Evolutionary conservation across 2,329 filamentous ascomycete genomes (phyloP), one percentile per base, ranked within the genome.

Genomic region (Cercospora zeina): DNA sequence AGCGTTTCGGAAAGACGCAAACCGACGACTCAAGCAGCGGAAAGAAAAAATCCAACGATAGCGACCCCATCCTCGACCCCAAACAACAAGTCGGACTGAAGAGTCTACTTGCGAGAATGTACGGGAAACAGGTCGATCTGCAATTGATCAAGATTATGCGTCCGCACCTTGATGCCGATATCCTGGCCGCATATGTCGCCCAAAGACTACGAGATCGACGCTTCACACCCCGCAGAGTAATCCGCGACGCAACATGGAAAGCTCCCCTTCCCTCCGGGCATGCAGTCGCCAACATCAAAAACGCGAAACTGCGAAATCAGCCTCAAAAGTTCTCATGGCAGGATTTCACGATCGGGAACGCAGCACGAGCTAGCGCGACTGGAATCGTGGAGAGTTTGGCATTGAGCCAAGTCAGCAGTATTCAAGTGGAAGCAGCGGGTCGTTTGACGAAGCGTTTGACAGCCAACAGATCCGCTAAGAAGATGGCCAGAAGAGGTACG

Each of bases 401-500:
- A 16, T 47, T 74, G 53, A 69, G 66, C 54, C 70, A 73, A 61
- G 71, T 74, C 51, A 69, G 62, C 58, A 68, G 63, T 60, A 65
- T 74, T 16, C 62, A 67, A 45, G 69, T 73, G 2, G 65, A 70
- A 55, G 70, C 72, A n/a, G 70, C 69, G 2, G 72, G 72, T 59
- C 71, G 72, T 69, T 61, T 74, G 61, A 69, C 69, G n/a, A 70
- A 71, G 68, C 71, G 72, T 59, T 68, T 74, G 61, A 73, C 72
- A 33, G 72, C 72, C 62, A 71, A 74, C 62, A 61, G 70, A 62
- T 65, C 64, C 49, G 66, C 68, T 13, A 64, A 64, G 63, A 73
- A 73, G 68, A 69, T 67, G 55, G 68, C 72, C 37, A 64, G 71
- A 50, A 59, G 67, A 59, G 72, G 72, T 63, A 65, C 69, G 30